phyloP scores from a whole-genome alignment of 768 basidiomycete genomes.

The Sporobolomyces pararoseus region DNA sequence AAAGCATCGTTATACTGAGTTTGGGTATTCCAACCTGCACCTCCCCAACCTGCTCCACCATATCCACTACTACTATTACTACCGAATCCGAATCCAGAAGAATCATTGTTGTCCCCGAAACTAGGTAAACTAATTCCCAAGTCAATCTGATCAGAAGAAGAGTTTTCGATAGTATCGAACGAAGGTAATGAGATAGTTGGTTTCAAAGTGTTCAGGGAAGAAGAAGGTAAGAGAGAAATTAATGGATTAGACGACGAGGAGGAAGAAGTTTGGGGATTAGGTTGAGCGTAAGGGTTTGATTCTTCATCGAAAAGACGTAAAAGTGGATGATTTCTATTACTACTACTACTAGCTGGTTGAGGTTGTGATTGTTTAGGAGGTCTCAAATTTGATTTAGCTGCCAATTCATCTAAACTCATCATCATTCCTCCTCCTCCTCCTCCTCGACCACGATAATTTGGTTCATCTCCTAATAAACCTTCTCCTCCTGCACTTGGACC shows the following conservation, averaged over 20 bases:
- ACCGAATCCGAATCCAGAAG: background rate
- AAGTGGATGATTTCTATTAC: conserved; percentile 37
- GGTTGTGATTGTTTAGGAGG: conserved; percentile 37
- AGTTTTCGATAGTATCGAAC: conserved; percentile 19
- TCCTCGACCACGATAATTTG: background rate
- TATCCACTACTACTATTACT: too few relatives aligned
- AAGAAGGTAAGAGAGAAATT: conserved; percentile 11
- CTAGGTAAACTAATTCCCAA: conserved; percentile 1
- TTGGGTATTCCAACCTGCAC: conserved; percentile 12
- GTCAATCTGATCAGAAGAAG: too few relatives aligned
- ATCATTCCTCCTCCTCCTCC: too few relatives aligned
- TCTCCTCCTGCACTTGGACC: conserved; percentile 1
- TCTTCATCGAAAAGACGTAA: conserved; percentile 44
- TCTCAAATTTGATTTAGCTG: conserved; percentile 24
- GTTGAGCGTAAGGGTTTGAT: conserved; percentile 40
- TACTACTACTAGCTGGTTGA: too few relatives aligned
- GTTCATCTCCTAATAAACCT: conserved; percentile 32
- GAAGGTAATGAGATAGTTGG: conserved; percentile 36
- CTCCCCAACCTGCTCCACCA: conserved; percentile 5
- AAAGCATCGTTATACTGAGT: too few relatives aligned
- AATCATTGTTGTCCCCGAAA: background rate
- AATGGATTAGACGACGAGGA: background rate
- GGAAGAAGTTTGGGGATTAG: conserved; percentile 73
- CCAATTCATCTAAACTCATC: conserved; percentile 44
- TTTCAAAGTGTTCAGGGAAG: conserved; percentile 34